These are phyloP conservation scores for Caloboletus firmus DNA, from an alignment of 1,284 basidiomycete species.

Conservation along the genomic window DNA sequence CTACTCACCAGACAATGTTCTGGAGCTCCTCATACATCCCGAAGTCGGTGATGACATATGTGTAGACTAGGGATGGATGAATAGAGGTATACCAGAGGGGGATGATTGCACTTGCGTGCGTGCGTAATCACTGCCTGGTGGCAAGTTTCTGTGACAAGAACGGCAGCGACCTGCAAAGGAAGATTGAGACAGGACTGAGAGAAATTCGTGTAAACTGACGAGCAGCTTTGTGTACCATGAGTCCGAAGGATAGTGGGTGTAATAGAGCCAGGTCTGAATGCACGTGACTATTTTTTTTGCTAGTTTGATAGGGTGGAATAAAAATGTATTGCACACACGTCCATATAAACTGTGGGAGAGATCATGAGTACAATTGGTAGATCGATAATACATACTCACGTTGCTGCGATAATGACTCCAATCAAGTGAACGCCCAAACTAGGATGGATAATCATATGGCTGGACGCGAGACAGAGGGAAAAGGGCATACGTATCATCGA, in stretches of 20 bases:
- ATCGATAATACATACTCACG: neutral
- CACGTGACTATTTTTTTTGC: neutral
- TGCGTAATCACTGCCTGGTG: neutral
- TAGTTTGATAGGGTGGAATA: neutral
- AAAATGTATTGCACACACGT: neutral
- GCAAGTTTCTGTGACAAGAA: neutral
- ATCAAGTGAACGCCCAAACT: neutral
- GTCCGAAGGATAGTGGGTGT: neutral
- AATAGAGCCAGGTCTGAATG: neutral
- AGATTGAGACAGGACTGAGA: neutral
- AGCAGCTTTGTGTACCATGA: neutral
- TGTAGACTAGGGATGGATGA: neutral
- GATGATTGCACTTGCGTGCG: neutral
- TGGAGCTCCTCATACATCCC: neutral
- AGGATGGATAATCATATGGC: neutral
- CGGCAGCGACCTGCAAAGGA: neutral
- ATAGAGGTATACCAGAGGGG: neutral
- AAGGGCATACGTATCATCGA: neutral
- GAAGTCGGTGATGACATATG: neutral
- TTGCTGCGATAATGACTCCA: neutral
- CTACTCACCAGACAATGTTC: neutral
- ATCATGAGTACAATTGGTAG: neutral
- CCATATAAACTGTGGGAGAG: neutral
- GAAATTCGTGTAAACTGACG: neutral
- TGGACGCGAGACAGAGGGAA: neutral